Base-by-base conservation (phyloP, 2,329 filamentous ascomycete genomes). In the Paracorniculantispora psalliotae region DNA sequence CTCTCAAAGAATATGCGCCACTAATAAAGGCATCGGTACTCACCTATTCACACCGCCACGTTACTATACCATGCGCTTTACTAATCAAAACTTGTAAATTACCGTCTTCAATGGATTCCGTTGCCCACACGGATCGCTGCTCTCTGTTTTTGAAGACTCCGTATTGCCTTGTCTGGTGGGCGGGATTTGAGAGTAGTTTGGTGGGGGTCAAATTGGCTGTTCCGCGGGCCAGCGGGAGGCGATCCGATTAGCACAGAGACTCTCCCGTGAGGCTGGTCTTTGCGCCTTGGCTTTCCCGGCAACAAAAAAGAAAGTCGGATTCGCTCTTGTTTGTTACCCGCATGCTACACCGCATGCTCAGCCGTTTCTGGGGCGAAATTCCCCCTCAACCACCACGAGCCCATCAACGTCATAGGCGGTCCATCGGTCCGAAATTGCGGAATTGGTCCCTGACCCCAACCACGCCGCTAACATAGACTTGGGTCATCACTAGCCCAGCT, bases 381-480 rank as follows among this genome's bases (percentile, higher is more conserved):
- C 9, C 30, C 43, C 43, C 17, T 23, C 30, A 39, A 21, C 35
- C 30, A 46, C 35, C n/a, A 46, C 26, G 19, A 28, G 28, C 17
- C 35, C 7, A 50, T n/a, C 47, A 30, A 60, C 59, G 47, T 52
- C 52, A 52, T 39, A 48, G 41, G 25, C 47, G 52, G 59, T 26
- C 19, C 54, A 35, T 58, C 59, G 59, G 59, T 53, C 59, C 54
- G 59, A 58, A 53, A 35, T 58, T 43, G 54, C 54, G 59, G 58
- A 30, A 39, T 28, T 51, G 28, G 26, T 39, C 33, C 17, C 37
- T 30, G 15, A 21, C 9, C 47, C 47, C 55, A 44, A 51, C 55
- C 37, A 49, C 26, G n/a, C 33, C n/a, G 37, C 37, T 26, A n/a
- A 37, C 26, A 25, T 15, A 15, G 55, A n/a, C 25, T 43, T 28